Percentiles rank a stretch among this genome's conserved stretches.
These are phyloP conservation scores for Gynandropsis gynandra DNA, from an alignment of 345 rosid species.

Conservation along the genomic window DNA sequence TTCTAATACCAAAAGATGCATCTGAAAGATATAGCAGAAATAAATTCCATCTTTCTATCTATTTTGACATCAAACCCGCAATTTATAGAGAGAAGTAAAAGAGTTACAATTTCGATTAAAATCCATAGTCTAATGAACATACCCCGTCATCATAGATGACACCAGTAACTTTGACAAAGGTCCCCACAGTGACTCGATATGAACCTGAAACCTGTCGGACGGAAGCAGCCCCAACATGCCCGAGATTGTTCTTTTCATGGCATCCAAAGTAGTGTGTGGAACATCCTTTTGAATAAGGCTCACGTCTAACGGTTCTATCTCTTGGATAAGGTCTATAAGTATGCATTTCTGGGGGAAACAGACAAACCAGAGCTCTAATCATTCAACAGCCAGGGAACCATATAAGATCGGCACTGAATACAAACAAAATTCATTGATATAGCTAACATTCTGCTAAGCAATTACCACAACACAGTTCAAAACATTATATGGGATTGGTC, in stretches of 20 bases:
- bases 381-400: background rate
- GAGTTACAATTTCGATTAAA: background rate
- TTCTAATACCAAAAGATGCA: background rate
- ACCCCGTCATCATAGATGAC: constrained; percentile 99
- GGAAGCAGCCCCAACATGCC: constrained; percentile 98
- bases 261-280: constrained; percentile 75
- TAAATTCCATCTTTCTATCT: background rate
- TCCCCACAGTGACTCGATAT: constrained; percentile 87
- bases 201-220: constrained; percentile 82
- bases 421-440: background rate
- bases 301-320: constrained; percentile 89
- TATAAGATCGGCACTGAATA: background rate
- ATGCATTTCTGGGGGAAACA: constrained; percentile 45
- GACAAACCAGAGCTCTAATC: constrained; percentile 5
- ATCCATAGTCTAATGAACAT: constrained; percentile 22
- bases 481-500: no score
- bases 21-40: background rate
- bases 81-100: background rate
- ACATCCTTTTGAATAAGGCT: constrained; percentile 86
- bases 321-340: constrained; percentile 63
- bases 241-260: constrained; percentile 93
- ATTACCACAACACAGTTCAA: background rate
- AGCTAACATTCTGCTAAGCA: background rate
- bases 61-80: background rate
- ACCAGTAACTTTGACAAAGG: constrained; percentile 80